Conservation (phyloP, 441 rosid species). For the Biscutella laevigata region DNA sequence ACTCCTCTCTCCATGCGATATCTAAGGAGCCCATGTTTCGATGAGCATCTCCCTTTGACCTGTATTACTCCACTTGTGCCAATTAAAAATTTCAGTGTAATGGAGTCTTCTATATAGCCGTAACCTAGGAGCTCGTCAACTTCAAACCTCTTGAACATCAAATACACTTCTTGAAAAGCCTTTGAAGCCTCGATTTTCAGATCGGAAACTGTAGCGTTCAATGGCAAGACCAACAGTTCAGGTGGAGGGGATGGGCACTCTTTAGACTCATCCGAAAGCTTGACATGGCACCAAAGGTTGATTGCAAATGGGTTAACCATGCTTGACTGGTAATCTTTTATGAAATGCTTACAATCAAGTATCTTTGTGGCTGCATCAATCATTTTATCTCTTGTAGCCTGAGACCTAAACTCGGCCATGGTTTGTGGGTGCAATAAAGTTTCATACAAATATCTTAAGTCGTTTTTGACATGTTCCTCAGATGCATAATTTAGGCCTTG, state of each 20-base stretch:
- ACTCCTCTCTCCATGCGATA: constrained; percentile 61
- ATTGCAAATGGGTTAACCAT: constrained; percentile 27
- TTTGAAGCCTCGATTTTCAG: constrained; percentile 46
- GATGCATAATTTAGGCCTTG: constrained; percentile 25
- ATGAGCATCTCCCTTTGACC: constrained; percentile 40
- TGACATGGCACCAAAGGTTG: constrained; percentile 39
- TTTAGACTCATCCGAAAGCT: constrained; percentile 41
- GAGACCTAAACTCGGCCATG: constrained; percentile 26
- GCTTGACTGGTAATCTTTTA: constrained; percentile 37
- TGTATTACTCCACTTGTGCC: constrained; percentile 34
- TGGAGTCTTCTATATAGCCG: constrained; percentile 35
- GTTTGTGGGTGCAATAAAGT: constrained; percentile 44
- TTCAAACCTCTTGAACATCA: constrained; percentile 53
- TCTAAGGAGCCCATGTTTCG: constrained; percentile 37
- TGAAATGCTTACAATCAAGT: constrained; percentile 68
- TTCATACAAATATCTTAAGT: constrained; percentile 43
- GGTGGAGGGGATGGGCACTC: constrained; percentile 47
- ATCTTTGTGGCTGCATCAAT: constrained; percentile 44
- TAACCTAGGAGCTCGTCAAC: constrained; percentile 39
- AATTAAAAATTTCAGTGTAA: constrained; percentile 39
- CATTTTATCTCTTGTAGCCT: constrained; percentile 29
- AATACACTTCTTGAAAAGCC: constrained; percentile 56
- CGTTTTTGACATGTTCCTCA: constrained; percentile 38
- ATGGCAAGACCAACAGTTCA: constrained; percentile 42
- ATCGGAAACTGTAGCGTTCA: constrained; percentile 40